phyloP scores from a whole-genome alignment of 2,329 filamentous ascomycete genomes.

The Graphiopsis chlorocephala region DNA sequence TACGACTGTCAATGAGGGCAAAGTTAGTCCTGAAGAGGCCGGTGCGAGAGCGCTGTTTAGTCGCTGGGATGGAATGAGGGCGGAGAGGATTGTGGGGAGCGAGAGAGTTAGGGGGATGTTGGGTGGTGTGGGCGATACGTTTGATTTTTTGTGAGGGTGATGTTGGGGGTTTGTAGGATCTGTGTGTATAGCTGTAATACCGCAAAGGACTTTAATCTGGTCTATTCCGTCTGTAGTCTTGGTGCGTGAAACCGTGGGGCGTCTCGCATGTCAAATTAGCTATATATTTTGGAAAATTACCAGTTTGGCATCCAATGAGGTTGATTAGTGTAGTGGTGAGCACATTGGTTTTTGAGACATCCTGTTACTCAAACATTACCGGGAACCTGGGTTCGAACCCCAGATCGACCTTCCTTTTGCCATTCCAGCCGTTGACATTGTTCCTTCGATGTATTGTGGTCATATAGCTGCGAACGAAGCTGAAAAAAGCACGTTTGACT shows the following conservation, averaged over 20 bases:
- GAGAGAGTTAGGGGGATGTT: conserved; percentile 82
- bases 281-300: neutral
- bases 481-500: too few relatives aligned
- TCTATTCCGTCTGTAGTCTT: too few relatives aligned
- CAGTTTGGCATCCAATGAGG: neutral
- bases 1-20: conserved; percentile 55
- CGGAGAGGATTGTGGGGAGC: conserved; percentile 84
- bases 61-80: conserved; percentile 81
- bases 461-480: too few relatives aligned
- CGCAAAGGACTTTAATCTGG: too few relatives aligned
- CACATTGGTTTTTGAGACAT: conserved; percentile 4
- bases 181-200: neutral
- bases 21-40: conserved; percentile 49
- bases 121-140: conserved; percentile 69
- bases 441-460: too few relatives aligned
- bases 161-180: neutral
- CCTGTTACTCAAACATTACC: neutral
- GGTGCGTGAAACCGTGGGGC: too few relatives aligned
- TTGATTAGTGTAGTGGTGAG: conserved; percentile 7
- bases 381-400: conserved; percentile 8
- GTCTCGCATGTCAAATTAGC: too few relatives aligned
- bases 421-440: too few relatives aligned
- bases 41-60: conserved; percentile 67
- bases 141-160: conserved; percentile 75
- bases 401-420: neutral